Base-by-base conservation (phyloP, 768 basidiomycete species). In the Cystoderma amianthinum region DNA sequence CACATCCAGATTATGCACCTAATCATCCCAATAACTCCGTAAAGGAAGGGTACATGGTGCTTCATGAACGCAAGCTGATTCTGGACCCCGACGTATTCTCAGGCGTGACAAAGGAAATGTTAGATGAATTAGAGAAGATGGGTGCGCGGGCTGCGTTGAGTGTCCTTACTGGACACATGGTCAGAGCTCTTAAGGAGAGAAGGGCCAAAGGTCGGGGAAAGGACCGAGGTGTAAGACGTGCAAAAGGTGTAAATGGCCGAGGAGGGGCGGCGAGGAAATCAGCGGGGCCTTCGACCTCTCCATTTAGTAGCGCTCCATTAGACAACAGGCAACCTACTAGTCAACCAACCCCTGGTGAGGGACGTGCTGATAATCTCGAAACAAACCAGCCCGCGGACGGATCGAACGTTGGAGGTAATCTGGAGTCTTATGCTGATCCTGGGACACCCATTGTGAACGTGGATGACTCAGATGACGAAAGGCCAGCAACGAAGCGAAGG, bases 21-120 rank as follows among this genome's bases (percentile, higher is more conserved):
- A 62, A 56, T 46, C 74, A 57, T 48, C 69, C 53, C 44, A 67
- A 75, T 43, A 72, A 78, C 39, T 71, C 71, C 2, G 65, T 59
- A 9, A 73, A 72, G 44, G 67, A 74, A 50, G 72, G 74, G 2
- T 76, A 74, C 22, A 90, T 96, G 67, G 78, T 89, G 17, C 64
- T 94, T 10, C 89, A 94, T 47, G 82, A 91, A 48, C 82, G 88
- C 40, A 83, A 76, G 21, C 74, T 96, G 16, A 78, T 91, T 42
- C 76, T 96, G 25, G 86, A 89, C 52, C 93, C 93, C 2, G 71
- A 74, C 16, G 83, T 95, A 23, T 96, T 96, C 55, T 74, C 82
- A 6, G 80, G 81, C 41, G 72, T 95, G 10, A 78, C 83, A 3
- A 66, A 72, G 33, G 80, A 83, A 46, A 84, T 84, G 58, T 63